These are phyloP conservation scores for Saprolegnia parasitica DNA, from an alignment of 352 stramenopile species.

Conservation along the genomic window DNA sequence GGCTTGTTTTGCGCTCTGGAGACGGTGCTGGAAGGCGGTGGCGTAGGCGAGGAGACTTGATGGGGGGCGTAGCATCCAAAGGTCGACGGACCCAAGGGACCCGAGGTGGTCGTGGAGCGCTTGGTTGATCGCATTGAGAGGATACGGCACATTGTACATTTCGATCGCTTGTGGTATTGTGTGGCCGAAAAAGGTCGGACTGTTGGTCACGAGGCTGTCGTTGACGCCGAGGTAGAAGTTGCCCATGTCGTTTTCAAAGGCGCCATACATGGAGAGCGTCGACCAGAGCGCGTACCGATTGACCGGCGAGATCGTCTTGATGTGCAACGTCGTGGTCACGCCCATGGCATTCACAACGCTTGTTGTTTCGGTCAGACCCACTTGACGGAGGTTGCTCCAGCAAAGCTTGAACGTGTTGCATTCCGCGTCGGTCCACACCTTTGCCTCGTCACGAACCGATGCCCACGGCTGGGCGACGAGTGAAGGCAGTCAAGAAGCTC, in stretches of 20 bases:
- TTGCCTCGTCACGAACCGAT: neutral
- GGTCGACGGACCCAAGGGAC: conserved; percentile 12
- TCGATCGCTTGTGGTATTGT: conserved; percentile 2
- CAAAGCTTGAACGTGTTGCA: conserved; percentile 3
- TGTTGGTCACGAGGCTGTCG: conserved; percentile 8
- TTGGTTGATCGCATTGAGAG: conserved; percentile 7
- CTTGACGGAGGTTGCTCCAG: conserved; percentile 17
- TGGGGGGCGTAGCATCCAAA: conserved; percentile 1
- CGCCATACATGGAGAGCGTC: neutral
- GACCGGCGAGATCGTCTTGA: conserved; percentile 25
- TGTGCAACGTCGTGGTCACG: neutral
- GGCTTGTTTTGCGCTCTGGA: neutral
- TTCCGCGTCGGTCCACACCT: neutral
- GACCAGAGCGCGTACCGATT: conserved; percentile 18
- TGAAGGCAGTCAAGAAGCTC: conserved; percentile 2
- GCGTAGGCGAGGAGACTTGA: neutral
- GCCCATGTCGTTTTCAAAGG: conserved; percentile 24
- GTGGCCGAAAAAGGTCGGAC: neutral
- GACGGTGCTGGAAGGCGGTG: neutral
- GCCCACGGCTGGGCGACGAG: neutral
- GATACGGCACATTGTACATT: conserved; percentile 16
- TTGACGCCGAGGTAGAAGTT: conserved; percentile 14
- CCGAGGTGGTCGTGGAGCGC: conserved; percentile 5
- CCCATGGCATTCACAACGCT: conserved; percentile 2
- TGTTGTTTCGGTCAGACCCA: conserved; percentile 6